These are phyloP conservation scores for Fraxinus paxiana DNA, from an alignment of 305 asterid species.

Conservation along the genomic window DNA sequence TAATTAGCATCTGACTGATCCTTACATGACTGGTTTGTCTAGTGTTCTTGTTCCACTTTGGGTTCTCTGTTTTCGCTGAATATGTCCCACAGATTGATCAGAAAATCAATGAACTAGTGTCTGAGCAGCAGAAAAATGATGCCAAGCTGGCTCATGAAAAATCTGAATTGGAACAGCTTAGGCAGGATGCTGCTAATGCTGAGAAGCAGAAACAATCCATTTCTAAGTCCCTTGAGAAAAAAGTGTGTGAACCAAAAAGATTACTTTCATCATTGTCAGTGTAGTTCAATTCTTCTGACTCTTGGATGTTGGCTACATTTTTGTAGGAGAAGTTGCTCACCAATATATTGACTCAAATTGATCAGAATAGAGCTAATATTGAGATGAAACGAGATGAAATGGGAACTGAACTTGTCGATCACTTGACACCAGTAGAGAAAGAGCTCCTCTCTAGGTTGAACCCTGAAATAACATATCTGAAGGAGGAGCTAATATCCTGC, in stretches of 20 bases:
- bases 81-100: conserved; percentile 77
- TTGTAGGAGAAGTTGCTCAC: conserved; percentile 78
- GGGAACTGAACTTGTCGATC: conserved; percentile 98
- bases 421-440: conserved; percentile 85
- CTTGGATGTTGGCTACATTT: conserved; percentile 18
- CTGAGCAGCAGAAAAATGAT: conserved; percentile 95
- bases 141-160: conserved; percentile 91
- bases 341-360: conserved; percentile 78
- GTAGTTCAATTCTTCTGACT: conserved; percentile 20
- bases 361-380: conserved; percentile 77
- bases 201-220: conserved; percentile 77
- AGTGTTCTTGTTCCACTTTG: conserved; percentile 18
- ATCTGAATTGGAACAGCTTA: conserved; percentile 78
- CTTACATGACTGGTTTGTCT: conserved; percentile 12
- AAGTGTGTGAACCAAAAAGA: conserved; percentile 42
- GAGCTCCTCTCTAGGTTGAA: conserved; percentile 76
- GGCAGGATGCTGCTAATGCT: conserved; percentile 68
- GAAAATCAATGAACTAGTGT: conserved; percentile 79
- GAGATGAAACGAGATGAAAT: conserved; percentile 78
- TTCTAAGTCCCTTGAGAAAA: conserved; percentile 77
- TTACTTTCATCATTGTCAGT: conserved; percentile 7
- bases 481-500: conserved; percentile 69
- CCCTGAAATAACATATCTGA: conserved; percentile 81
- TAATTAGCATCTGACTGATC: conserved; percentile 9
- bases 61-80: conserved; percentile 60